phyloP scores from a whole-genome alignment of 2,329 filamentous ascomycete species.

The Biscogniauxia marginata region DNA sequence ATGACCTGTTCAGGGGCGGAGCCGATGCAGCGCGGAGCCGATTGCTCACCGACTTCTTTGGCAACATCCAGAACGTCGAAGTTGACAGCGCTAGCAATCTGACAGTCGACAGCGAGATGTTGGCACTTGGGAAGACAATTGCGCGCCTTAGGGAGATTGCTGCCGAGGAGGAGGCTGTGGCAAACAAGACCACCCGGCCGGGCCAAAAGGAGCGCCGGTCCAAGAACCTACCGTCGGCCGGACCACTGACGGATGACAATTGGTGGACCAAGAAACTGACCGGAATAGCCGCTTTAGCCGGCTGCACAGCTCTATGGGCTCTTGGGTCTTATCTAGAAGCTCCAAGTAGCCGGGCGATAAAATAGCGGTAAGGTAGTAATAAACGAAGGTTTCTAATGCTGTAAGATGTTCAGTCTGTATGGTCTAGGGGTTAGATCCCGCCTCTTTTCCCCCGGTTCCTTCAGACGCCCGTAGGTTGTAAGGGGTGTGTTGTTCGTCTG shows the following conservation, averaged over 20 bases:
- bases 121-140: slow-evolving; percentile 70
- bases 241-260: slow-evolving; percentile 62
- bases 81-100: slow-evolving; percentile 64
- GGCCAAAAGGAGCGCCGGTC: slow-evolving; percentile 17
- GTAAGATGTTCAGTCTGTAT: too few relatives aligned
- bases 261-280: slow-evolving; percentile 67
- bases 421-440: too few relatives aligned
- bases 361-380: not conserved
- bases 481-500: too few relatives aligned
- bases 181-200: slow-evolving; percentile 27
- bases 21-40: slow-evolving; percentile 74
- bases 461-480: too few relatives aligned
- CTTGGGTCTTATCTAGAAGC: slow-evolving; percentile 52
- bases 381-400: too few relatives aligned
- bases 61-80: slow-evolving; percentile 96
- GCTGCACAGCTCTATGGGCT: slow-evolving; percentile 59
- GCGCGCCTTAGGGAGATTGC: slow-evolving; percentile 50
- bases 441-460: too few relatives aligned
- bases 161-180: slow-evolving; percentile 41
- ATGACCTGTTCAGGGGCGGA: slow-evolving; percentile 90
- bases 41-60: slow-evolving; percentile 94
- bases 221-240: slow-evolving; percentile 50
- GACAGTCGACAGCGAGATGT: slow-evolving; percentile 69
- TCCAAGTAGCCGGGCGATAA: slow-evolving; percentile 16
- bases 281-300: slow-evolving; percentile 61